Evolutionary conservation across 768 basidiomycete genomes (phyloP), one percentile per base, ranked within the genome.

Genomic region (Mycena kentingensis): DNA sequence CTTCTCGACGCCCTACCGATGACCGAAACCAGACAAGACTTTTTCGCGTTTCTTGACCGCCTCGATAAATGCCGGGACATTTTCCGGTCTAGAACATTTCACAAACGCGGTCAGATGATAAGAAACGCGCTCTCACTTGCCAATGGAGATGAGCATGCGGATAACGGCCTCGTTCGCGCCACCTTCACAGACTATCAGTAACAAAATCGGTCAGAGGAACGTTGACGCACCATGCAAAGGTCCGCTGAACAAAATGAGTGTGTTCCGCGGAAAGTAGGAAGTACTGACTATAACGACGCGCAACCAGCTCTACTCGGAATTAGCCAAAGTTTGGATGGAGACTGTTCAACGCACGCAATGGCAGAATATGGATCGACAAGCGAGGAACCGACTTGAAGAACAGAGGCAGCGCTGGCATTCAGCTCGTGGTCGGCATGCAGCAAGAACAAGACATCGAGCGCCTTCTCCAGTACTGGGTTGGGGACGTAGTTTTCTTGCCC

Each of bases 91-190:
- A 56, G 5, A 44, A 32, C 26, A 29, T 27, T n/a, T 44, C 28
- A 28, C 57, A 18, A 28, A 16, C 32, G 38, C 38, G 41, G 37
- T 5, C 21, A 37, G 35, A 37, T 6, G n/a, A 16, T 18, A 11
- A n/a, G 15, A 5, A 1, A 13, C 8, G 31, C 22, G 5, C 19
- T 67, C 83, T 63, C 61, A 89, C 82, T 82, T 83, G 62, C 91
- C 93, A 56, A 96, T 93, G 1, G 89, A 85, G 36, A 92, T 79
- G 35, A 96, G 75, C 94, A 96, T 96, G 13, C 94, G 85, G 64
- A 96, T 93, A 55, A 96, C 93, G 5, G 93, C 92, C 68, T 96
- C 93, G 60, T 93, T 93, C 3, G 93, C 93, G 46, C 93, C 92
- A 58, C 91, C 90, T 80, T 65, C 49, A 25, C 12, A 41, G 34